phyloP scores from a whole-genome alignment of 2,329 filamentous ascomycete species.

The Plenodomus lindquistii region DNA sequence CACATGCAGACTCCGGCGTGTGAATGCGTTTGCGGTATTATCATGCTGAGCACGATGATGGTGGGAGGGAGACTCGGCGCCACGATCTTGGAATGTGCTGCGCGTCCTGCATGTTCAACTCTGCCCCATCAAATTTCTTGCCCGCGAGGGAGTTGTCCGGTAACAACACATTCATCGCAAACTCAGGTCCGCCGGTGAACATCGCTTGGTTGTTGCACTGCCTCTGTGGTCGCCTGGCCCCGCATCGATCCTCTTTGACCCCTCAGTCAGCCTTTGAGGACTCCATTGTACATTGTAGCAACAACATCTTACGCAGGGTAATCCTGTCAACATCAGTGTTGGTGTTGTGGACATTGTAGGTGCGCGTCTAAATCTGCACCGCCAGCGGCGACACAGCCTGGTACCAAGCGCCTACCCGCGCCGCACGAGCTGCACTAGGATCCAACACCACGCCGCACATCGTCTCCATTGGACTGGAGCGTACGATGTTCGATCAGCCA shows the following conservation, averaged over 20 bases:
- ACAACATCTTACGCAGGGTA: neutral
- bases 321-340: neutral
- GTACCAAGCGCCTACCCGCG: neutral
- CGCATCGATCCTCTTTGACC: neutral
- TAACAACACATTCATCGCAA: neutral
- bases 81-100: neutral
- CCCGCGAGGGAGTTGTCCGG: neutral
- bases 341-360: neutral
- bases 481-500: neutral
- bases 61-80: neutral
- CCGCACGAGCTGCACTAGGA: neutral
- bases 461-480: neutral
- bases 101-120: neutral
- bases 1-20: neutral
- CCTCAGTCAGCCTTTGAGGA: neutral
- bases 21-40: neutral
- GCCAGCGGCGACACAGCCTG: neutral
- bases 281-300: neutral
- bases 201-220: neutral
- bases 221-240: neutral
- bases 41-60: neutral
- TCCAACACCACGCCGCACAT: neutral
- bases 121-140: neutral
- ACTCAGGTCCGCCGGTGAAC: neutral
- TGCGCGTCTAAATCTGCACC: neutral